A percentile compares a stretch with the other conserved stretches of the same genome.
Evolutionary conservation across 164 flowering plant genomes (phyloP).

Genomic region (Protea cynaroides): DNA sequence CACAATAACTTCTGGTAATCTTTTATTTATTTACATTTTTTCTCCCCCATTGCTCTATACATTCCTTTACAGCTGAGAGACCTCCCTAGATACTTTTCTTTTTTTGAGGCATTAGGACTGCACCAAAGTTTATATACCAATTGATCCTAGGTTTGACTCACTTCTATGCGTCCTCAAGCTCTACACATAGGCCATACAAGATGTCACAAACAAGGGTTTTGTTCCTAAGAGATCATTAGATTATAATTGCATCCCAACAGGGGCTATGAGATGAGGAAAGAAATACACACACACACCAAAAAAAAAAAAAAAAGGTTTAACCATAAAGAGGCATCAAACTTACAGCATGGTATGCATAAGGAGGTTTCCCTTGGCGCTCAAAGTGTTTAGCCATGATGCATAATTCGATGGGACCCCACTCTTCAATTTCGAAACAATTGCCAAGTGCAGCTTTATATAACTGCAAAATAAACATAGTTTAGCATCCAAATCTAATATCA

Average conservation of each 20-base stretch:
- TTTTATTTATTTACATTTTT: background rate
- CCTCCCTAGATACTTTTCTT: too few relatives aligned
- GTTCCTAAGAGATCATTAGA: background rate
- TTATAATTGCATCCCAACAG: background rate
- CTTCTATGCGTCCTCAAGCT: background rate
- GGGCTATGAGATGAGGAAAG: background rate
- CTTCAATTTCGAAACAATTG: slow-evolving; percentile 83
- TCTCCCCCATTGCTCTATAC: background rate
- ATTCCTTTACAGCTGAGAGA: too few relatives aligned
- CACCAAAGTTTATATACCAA: too few relatives aligned
- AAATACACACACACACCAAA: background rate
- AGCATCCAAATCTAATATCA: background rate
- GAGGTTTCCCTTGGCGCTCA: slow-evolving; percentile 90
- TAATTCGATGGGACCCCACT: slow-evolving; percentile 90
- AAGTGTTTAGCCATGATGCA: slow-evolving; percentile 88
- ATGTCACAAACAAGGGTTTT: background rate
- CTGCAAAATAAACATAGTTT: slow-evolving; percentile 25
- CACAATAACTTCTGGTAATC: background rate
- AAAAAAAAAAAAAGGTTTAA: background rate
- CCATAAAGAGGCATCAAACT: slow-evolving; percentile 26
- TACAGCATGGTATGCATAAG: slow-evolving; percentile 90
- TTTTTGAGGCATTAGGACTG: too few relatives aligned
- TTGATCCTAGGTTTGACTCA: background rate
- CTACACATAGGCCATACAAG: background rate
- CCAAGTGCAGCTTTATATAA: slow-evolving; percentile 87